Evolutionary conservation across 495 filamentous ascomycete species (phyloP), one percentile per base, ranked within the genome.

Genomic region (Pyrenula massariospora): DNA sequence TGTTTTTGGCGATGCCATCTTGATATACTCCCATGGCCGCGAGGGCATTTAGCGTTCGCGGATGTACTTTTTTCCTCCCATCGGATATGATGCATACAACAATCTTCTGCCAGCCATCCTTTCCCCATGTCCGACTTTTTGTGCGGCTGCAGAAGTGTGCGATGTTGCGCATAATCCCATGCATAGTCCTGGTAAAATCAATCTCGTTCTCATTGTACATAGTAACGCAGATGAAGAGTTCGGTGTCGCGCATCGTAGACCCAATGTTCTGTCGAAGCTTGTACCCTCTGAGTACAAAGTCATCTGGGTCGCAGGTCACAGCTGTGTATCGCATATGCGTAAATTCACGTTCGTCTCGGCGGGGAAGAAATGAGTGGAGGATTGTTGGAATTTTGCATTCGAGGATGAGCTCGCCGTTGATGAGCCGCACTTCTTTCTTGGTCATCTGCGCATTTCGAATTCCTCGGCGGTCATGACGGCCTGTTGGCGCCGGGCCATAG

Each of bases 271-370:
- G 94, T n/a, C 94, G 86, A 62, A 99, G 69, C 68, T 94, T 93
- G 73, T 97, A 99, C 0, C 93, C 92, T 53, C 83, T 77, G 15
- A 81, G 75, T 0, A 88, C 84, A 60, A 94, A 99, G 64, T 99
- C 91, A 66, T 97, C 91, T 0, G 94, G 94, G 66, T 99, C 94
- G 65, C 92, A 96, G 1, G 94, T 99, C 36, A 96, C 93, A n/a
- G 94, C 94, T 25, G 94, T 97, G 65, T 99, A 99, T n/a, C 94
- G 87, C 94, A 97, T 97, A 67, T 99, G 92, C 0, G 94, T 99
- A 67, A 97, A 99, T 68, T 99, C 94, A 52, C 88, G 81, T 59
- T 95, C 91, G 67, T 97, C 90, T 23, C 91, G 79, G 25, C 91
- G 80, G 0, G 94, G 94, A 51, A 97, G 74, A 70, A 97, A 97